These are phyloP conservation scores for Microsporum ferrugineum DNA, from an alignment of 2,329 filamentous ascomycete species.

Conservation along the genomic window DNA sequence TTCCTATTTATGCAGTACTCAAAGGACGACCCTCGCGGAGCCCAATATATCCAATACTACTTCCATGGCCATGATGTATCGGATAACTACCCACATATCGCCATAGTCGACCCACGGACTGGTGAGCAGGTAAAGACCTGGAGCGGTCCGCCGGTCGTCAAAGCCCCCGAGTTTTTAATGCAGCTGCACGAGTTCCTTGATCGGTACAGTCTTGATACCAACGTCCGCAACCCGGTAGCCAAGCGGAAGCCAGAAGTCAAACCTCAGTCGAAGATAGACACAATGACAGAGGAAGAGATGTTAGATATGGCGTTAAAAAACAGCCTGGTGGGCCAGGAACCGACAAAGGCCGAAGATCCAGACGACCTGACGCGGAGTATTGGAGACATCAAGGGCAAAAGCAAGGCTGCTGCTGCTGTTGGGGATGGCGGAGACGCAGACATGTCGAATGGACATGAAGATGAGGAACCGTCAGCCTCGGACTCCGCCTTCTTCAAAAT, in stretches of 20 bases:
- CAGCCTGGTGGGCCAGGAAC: slow-evolving; percentile 54
- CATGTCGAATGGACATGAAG: slow-evolving; percentile 26
- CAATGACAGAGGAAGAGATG: slow-evolving; percentile 97
- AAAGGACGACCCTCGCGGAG: slow-evolving; percentile 67
- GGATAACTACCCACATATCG: slow-evolving; percentile 92
- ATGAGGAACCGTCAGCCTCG: slow-evolving; percentile 19
- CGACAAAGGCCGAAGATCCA: slow-evolving; percentile 55
- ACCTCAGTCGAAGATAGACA: slow-evolving; percentile 62
- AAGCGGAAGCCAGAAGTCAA: slow-evolving; percentile 59
- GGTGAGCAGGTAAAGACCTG: slow-evolving; percentile 96
- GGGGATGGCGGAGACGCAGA: slow-evolving; percentile 26
- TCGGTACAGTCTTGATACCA: slow-evolving; percentile 76
- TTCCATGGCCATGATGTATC: slow-evolving; percentile 66
- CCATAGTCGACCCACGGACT: slow-evolving; percentile 87
- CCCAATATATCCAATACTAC: slow-evolving; percentile 83
- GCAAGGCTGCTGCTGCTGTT: slow-evolving; percentile 44
- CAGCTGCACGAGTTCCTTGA: slow-evolving; percentile 95
- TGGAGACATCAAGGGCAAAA: slow-evolving; percentile 35
- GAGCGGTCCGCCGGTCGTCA: slow-evolving; percentile 72
- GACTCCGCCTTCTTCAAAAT: slow-evolving; percentile 52
- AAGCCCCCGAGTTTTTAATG: slow-evolving; percentile 69
- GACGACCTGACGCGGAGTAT: slow-evolving; percentile 70
- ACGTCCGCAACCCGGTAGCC: slow-evolving; percentile 87
- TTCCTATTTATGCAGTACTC: slow-evolving; percentile 94
- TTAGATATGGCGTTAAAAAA: slow-evolving; percentile 85